These are phyloP conservation scores for Myxozyma geophila DNA, from an alignment of 805 yeast species.

Conservation along the genomic window DNA sequence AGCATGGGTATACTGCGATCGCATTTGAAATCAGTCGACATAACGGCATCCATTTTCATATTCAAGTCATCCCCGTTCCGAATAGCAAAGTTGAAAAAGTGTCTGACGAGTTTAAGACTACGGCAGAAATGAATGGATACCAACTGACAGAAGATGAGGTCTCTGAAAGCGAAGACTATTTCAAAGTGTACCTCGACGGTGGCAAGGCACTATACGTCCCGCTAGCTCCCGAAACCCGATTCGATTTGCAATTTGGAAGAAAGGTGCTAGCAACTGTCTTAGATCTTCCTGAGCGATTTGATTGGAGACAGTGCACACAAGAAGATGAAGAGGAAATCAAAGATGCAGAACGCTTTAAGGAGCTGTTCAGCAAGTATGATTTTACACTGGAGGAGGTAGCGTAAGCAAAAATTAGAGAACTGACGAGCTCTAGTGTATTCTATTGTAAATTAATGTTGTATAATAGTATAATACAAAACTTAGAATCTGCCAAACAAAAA, in stretches of 20 bases:
- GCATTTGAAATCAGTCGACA: conserved; percentile 71
- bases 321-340: conserved; percentile 61
- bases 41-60: conserved; percentile 72
- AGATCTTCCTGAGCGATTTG: conserved; percentile 61
- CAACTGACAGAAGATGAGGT: conserved; percentile 40
- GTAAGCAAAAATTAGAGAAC: neutral
- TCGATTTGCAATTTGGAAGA: conserved; percentile 86
- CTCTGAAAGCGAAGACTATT: conserved; percentile 43
- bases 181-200: conserved; percentile 38
- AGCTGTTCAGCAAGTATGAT: conserved; percentile 58
- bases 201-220: conserved; percentile 25
- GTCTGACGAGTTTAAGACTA: conserved; percentile 43
- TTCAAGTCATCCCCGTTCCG: conserved; percentile 76
- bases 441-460: neutral
- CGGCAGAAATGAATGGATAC: conserved; percentile 38
- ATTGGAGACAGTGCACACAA: conserved; percentile 81
- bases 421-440: neutral
- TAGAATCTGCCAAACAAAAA: neutral
- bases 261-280: conserved; percentile 71
- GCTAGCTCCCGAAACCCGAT: conserved; percentile 37
- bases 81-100: conserved; percentile 52
- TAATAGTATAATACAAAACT: neutral
- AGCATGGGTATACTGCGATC: conserved; percentile 55
- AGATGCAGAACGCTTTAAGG: conserved; percentile 69
- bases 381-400: conserved; percentile 45